Conservation (phyloP, 2,329 filamentous ascomycete genomes). For the Alternaria tenuissima region DNA sequence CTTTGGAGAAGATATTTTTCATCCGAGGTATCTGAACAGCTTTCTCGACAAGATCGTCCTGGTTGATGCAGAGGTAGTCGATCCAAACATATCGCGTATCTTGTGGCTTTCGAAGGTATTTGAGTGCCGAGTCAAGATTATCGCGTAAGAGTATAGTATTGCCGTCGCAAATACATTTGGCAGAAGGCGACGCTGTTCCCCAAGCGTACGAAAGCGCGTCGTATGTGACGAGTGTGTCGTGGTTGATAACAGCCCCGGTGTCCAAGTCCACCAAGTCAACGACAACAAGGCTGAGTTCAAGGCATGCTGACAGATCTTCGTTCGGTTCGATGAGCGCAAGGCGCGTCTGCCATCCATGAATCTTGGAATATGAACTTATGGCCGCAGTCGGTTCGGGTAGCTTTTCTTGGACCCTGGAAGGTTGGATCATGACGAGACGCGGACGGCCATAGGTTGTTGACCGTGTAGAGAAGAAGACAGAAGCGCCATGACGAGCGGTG, state of each 20-base stretch:
- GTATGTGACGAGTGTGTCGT: background rate
- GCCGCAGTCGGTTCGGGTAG: background rate
- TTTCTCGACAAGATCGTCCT: background rate
- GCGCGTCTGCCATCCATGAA: background rate
- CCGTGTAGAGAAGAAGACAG: background rate
- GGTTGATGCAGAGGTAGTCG: background rate
- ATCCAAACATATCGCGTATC: background rate
- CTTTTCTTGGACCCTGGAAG: background rate
- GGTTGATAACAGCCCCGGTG: background rate
- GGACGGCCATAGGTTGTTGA: accelerated
- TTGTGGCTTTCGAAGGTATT: background rate
- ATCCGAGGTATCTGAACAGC: background rate
- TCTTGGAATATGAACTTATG: background rate
- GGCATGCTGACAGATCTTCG: accelerated
- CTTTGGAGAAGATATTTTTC: background rate
- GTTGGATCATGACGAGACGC: background rate
- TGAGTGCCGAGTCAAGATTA: background rate
- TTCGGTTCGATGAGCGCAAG: background rate
- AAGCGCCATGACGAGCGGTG: accelerated
- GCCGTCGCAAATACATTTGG: background rate
- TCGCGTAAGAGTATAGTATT: background rate
- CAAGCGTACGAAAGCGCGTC: background rate
- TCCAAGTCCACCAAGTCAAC: background rate
- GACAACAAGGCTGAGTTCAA: background rate
- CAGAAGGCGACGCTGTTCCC: background rate